Percentiles rank a stretch among this genome's conserved stretches.
Evolutionary conservation across 192 early-diverging fungal species (phyloP).

Genomic region (Coemansia sp.): DNA sequence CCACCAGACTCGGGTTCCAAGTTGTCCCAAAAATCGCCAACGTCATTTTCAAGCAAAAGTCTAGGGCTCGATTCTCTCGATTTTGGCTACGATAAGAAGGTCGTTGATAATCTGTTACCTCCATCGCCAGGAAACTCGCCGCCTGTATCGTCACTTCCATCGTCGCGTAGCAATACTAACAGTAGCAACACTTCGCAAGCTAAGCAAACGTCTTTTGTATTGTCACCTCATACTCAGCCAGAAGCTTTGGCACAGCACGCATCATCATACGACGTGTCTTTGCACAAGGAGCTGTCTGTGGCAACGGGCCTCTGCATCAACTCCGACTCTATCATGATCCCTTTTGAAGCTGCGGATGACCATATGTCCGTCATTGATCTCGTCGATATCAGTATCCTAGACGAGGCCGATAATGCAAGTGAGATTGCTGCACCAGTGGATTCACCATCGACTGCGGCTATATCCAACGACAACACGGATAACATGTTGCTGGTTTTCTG

Average conservation of each 20-base stretch:
- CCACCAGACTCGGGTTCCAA: constrained; percentile 11
- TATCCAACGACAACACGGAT: not conserved
- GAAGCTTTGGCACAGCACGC: not conserved
- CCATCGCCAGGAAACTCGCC: constrained; percentile 11
- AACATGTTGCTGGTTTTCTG: not conserved
- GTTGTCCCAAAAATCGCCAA: constrained; percentile 15
- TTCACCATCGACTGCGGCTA: not conserved
- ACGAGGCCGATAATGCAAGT: constrained; percentile 3
- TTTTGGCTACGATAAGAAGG: constrained; percentile 34
- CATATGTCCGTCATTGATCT: constrained; percentile 9
- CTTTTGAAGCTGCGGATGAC: not conserved
- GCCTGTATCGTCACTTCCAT: constrained; percentile 4
- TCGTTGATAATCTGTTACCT: constrained; percentile 23
- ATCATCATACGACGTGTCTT: not conserved
- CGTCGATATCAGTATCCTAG: constrained; percentile 13
- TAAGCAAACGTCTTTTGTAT: not conserved
- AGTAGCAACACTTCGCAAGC: not conserved
- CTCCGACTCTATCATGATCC: not conserved
- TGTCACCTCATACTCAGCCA: not conserved
- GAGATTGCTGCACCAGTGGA: not conserved
- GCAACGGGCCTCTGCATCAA: not conserved
- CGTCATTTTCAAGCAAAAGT: constrained; percentile 41
- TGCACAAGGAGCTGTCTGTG: not conserved
- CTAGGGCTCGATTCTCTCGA: constrained; percentile 36
- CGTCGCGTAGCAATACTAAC: not conserved